Base-by-base conservation (phyloP, 495 filamentous ascomycete species). In the Tuber umbilicatum region DNA sequence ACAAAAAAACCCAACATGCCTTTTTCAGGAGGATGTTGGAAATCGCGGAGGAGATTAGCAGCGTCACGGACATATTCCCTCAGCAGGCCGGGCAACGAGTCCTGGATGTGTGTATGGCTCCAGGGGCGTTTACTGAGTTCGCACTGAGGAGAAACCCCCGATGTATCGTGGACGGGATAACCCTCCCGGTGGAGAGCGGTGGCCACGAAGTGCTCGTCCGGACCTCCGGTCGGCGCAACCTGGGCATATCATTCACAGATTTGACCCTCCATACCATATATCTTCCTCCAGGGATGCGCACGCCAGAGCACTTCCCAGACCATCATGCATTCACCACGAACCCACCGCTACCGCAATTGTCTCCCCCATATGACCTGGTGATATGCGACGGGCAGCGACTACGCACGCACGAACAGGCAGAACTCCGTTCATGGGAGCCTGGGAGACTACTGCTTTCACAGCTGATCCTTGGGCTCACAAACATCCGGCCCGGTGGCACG, bases 371-470 rank as follows among this genome's bases (percentile, higher is more conserved):
- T 76, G 84, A 90, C 72, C 83, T 90, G 2, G 83, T 87, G 19
- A 80, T 91, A 55, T 90, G 87, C 79, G 88, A 90, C 75, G 88
- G 88, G 1, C 86, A 89, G 47, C 86, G 88, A 2, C 82, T 89
- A 21, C 79, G 88, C 23, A 85, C 79, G 0, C 88, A 90, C 37
- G 38, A 78, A 55, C 75, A 76, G 19, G 69, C 75, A 41, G 85
- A 87, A 78, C 81, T 85, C n/a, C 82, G 86, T 73, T 38, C 19
- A 0, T 72, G 77, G 31, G 87, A 90, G 81, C 82, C 83, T 0
- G 68, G 60, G 16, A 82, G 88, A 47, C 80, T 89, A 39, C 74
- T 73, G 0, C 60, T 81, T 9, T 78, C 85, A 0, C 86, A 89
- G 78, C 82, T 89, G 17, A 84, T 85, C 38, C 79, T 89, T 27